Evolutionary conservation across 306 rosid species (phyloP), one percentile per base, ranked within the genome.

Genomic region (Prunus fruticosa): DNA sequence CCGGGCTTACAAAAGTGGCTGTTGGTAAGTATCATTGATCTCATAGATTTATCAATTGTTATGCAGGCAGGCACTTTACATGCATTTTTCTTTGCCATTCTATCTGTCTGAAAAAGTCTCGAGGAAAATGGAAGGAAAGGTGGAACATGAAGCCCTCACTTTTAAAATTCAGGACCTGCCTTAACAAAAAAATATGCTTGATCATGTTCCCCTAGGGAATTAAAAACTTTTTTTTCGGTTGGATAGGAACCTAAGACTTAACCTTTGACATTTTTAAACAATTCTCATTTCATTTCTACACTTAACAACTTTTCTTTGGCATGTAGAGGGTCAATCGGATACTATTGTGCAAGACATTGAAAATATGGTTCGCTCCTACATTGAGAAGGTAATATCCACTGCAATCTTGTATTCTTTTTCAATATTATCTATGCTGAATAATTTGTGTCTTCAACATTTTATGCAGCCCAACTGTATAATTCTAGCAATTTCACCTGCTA

Each of bases 1-100:
- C 98, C 28, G 98, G 98, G 75, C 97, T 93, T 69, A 93, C 98
- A 6, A 91, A 93, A 82, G 98, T 93, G 15, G 97, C 98, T 64
- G 94, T 93, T 69, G 98, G 98, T 93, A 81, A 90, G 96, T 83
- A 71, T 46, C 23, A 49, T 5, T 13, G 19, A 25, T 76, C 65
- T 81, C 56, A 61, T 71, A 4, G 52, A 58, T 72, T 52, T 80
- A 73, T 69, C 74, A 45, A 18, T 8, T 3, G 1, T 30, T 56
- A 30, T 30, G 68, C 14, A 0, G 54, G 65, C 72, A 13, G 54
- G 65, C 72, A 13, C 20, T 45, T 20, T 15, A 12, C 11, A 12
- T 45, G 16, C 12, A 38, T 38, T 43, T 16, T 46, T 73, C 18
- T 51, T 68, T 73, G 22, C 47, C 15, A 7, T 49, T 61, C 2